Evolutionary conservation across 805 yeast species (phyloP), one percentile per base, ranked within the genome.

Genomic region (Yamadazyma laniorum): DNA sequence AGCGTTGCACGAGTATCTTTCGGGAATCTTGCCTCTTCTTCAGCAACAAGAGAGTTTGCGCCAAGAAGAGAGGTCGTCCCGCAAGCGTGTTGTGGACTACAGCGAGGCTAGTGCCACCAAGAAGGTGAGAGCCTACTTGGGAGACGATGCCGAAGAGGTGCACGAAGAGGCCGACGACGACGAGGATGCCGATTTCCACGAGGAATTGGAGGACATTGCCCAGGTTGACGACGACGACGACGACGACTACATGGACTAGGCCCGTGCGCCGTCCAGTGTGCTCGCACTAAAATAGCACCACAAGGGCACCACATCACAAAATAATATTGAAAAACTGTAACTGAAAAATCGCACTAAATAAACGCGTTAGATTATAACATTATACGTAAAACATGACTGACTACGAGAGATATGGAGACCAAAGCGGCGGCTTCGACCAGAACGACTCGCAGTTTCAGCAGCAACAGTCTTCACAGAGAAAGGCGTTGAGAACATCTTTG

Each of bases 1-100:
- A 18, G 49, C 58, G 35, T 42, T 68, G 47, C 49, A 52, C 43
- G 59, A 58, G 18, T 62, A 63, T 41, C 48, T 67, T 14, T 40
- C 49, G 8, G 50, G 49, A 12, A 37, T 62, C 2, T 42, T 56
- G n/a, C 63, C 65, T 1, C 47, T 65, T 14, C 34, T 66, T 16
- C 38, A 34, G 26, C 49, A 51, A 28, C 66, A 61, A 38, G 64
- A 59, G 29, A 35, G 36, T 15, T 32, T 44, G 5, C 25, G 13
- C 13, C 12, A 13, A 12, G 39, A 35, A 14, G 41, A 40, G 4
- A 46, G 58, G 42, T 25, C 48, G 6, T 35, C 49, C 3, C 44
- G 59, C 35, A 52, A 50, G 23, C 51, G 45, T 36, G 31, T 29
- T 3, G 40, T 53, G 2, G 52, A 56, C 39, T 55, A 58, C 33